phyloP scores from a whole-genome alignment of 225 moss, liverwort and hornwort species.

The Straminergon stramineum region DNA sequence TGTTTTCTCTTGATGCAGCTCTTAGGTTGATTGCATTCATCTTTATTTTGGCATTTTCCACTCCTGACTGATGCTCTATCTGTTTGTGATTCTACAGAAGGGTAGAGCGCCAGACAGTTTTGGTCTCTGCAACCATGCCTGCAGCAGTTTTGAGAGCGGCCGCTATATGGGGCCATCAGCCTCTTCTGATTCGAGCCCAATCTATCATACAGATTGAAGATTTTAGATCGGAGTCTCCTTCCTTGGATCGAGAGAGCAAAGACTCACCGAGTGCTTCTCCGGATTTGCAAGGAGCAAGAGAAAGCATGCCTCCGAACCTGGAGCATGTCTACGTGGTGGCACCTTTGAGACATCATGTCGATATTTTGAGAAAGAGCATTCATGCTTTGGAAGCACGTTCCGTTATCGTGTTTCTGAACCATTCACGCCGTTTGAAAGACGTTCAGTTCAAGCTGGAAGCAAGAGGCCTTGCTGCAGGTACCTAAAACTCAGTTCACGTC shows the following conservation, averaged over 20 bases:
- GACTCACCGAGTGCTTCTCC: slow-evolving; percentile 19
- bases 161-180: slow-evolving; percentile 82
- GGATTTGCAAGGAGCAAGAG: slow-evolving; percentile 65
- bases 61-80: neutral
- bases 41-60: neutral
- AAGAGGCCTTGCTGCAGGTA: slow-evolving; percentile 73
- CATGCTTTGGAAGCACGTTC: slow-evolving; percentile 78
- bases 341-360: slow-evolving; percentile 82
- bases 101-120: slow-evolving; percentile 87
- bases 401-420: slow-evolving; percentile 89
- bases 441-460: slow-evolving; percentile 85
- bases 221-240: slow-evolving; percentile 14
- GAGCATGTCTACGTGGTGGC: slow-evolving; percentile 74
- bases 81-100: slow-evolving; percentile 11
- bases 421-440: slow-evolving; percentile 81
- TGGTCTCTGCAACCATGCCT: slow-evolving; percentile 99
- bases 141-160: slow-evolving; percentile 84
- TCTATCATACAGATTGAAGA: slow-evolving; percentile 74
- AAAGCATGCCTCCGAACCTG: slow-evolving; percentile 94
- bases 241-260: slow-evolving; percentile 10
- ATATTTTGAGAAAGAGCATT: slow-evolving; percentile 76
- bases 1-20: neutral
- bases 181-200: slow-evolving; percentile 79
- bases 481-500: neutral
- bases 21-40: neutral